Conservation (phyloP, 169 alveolate genomes). For the Sarcocystis neurona region DNA sequence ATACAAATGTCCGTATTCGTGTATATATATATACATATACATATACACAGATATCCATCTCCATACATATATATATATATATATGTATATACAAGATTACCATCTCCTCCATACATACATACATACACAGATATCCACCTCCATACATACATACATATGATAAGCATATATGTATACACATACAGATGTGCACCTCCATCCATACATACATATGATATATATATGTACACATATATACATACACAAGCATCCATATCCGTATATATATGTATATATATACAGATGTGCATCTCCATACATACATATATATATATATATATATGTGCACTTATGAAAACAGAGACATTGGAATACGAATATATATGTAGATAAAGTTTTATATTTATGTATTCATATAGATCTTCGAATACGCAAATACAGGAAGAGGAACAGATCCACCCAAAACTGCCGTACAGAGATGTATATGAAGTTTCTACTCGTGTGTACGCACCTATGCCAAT, state of each 20-base stretch:
- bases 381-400: too few relatives aligned
- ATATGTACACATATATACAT: neutral
- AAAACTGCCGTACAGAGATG: too few relatives aligned
- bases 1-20: neutral
- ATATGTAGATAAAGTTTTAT: neutral
- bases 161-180: neutral
- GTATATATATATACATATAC: slow-evolving; percentile 1
- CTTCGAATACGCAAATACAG: too few relatives aligned
- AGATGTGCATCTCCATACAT: neutral
- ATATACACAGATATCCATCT: neutral
- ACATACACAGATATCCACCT: neutral
- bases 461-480: too few relatives aligned
- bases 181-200: neutral
- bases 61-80: neutral
- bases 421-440: too few relatives aligned
- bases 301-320: neutral
- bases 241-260: too few relatives aligned
- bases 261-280: too few relatives aligned
- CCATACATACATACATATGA: neutral
- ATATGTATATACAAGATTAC: neutral
- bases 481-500: too few relatives aligned
- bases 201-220: neutral
- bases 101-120: slow-evolving; percentile 6
- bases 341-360: neutral
- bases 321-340: neutral